Percentiles rank a stretch among this genome's conserved stretches.
phyloP scores from a whole-genome alignment of 352 stramenopile genomes.

The Peronosclerospora sorghi region DNA sequence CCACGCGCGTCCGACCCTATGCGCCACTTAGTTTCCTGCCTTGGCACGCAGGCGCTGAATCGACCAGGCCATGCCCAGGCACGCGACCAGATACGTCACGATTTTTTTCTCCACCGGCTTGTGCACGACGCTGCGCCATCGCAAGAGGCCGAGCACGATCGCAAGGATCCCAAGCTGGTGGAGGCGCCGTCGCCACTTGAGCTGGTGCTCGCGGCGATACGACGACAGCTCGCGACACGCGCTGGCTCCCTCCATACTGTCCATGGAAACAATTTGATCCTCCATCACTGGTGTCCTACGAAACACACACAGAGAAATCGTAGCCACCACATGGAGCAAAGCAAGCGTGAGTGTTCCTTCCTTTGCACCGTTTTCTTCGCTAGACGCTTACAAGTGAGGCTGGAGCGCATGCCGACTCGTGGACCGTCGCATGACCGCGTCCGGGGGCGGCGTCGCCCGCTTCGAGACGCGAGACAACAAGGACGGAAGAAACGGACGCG shows the following conservation, averaged over 20 bases:
- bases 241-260: constrained; percentile 18
- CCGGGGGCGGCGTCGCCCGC: constrained; percentile 28
- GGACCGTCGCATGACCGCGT: constrained; percentile 43
- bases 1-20: too few species aligned
- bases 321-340: background rate
- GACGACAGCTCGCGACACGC: constrained; percentile 7
- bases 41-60: constrained; percentile 40
- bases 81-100: constrained; percentile 50
- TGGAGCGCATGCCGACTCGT: constrained; percentile 45
- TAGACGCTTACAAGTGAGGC: constrained; percentile 28
- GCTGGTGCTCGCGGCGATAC: constrained; percentile 7
- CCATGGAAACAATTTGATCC: constrained; percentile 29
- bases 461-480: constrained; percentile 33
- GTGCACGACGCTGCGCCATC: constrained; percentile 37
- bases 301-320: background rate
- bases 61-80: constrained; percentile 46
- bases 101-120: constrained; percentile 42
- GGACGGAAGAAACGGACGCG: constrained; percentile 39
- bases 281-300: constrained; percentile 54
- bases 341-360: background rate
- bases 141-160: constrained; percentile 28
- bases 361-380: too few species aligned
- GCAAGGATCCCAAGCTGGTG: constrained; percentile 31
- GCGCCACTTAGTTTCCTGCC: too few species aligned
- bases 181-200: constrained; percentile 24